Percentiles rank a stretch among this genome's conserved stretches.
These are phyloP conservation scores for Talaromyces pinophilus DNA, from an alignment of 2,329 filamentous ascomycete species.

Conservation along the genomic window DNA sequence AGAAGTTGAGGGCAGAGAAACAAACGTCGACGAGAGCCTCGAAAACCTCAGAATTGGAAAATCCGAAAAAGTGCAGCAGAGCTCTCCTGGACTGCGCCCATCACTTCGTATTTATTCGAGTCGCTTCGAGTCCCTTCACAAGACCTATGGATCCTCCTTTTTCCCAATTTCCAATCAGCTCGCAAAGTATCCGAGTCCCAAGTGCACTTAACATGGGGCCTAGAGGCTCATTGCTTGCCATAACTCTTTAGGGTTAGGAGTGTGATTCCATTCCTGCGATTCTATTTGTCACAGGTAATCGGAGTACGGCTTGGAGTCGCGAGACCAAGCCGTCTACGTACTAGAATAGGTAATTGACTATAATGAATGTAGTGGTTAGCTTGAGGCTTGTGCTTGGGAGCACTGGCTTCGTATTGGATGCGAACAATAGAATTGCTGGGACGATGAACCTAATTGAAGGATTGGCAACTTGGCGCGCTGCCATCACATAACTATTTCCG, in stretches of 20 bases:
- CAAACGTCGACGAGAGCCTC: background rate
- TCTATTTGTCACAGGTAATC: slow-evolving; percentile 10
- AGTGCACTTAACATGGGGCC: background rate
- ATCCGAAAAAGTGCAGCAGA: background rate
- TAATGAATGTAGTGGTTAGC: background rate
- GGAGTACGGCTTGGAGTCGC: background rate
- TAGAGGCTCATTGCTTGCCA: slow-evolving; percentile 1
- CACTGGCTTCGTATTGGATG: background rate
- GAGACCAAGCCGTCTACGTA: background rate
- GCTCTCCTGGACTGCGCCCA: background rate
- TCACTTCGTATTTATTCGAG: background rate
- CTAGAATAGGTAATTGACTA: background rate
- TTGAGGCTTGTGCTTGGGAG: background rate
- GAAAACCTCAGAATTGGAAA: background rate
- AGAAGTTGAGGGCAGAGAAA: background rate
- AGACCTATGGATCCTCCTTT: background rate
- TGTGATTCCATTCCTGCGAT: background rate
- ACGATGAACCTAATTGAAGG: slow-evolving; percentile 6
- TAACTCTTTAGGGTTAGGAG: background rate
- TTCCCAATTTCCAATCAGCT: background rate
- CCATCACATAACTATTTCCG: background rate
- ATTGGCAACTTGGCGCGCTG: background rate
- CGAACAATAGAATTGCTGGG: background rate
- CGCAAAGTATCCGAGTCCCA: background rate
- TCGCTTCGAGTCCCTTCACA: background rate